Percentiles rank a stretch among this genome's conserved stretches.
These are phyloP conservation scores for Drechslera avenae DNA, from an alignment of 2,329 filamentous ascomycete genomes.

Conservation along the genomic window DNA sequence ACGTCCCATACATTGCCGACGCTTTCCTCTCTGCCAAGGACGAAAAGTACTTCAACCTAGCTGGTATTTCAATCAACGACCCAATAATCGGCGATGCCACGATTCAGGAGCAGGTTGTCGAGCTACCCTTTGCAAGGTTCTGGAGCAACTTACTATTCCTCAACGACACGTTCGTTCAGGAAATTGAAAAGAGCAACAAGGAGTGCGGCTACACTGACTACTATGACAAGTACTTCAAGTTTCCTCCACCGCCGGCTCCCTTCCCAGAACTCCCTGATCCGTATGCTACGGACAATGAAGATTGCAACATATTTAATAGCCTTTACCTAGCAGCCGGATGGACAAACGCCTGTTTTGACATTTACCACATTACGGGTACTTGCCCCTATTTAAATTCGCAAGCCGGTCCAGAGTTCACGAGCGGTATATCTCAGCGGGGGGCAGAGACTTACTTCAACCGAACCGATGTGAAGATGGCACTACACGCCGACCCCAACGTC, in stretches of 20 bases:
- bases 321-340: too few species aligned
- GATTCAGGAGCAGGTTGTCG: constrained; percentile 45
- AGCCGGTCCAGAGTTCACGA: constrained; percentile 47
- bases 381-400: constrained; percentile 52
- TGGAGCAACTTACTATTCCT: constrained; percentile 51
- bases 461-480: constrained; percentile 56
- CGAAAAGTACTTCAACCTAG: constrained; percentile 57
- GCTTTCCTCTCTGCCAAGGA: constrained; percentile 60
- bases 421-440: constrained; percentile 45
- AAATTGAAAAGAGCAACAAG: constrained; percentile 41
- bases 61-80: constrained; percentile 57
- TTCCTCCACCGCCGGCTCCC: constrained; percentile 45
- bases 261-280: constrained; percentile 41
- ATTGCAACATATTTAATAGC: too few species aligned
- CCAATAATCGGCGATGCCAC: constrained; percentile 52
- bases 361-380: constrained; percentile 54
- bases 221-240: constrained; percentile 45
- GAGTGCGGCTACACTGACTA: constrained; percentile 33
- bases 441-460: constrained; percentile 58
- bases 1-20: constrained; percentile 63
- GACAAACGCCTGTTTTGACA: constrained; percentile 58
- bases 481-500: constrained; percentile 54
- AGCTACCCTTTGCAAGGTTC: constrained; percentile 46
- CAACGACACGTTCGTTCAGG: constrained; percentile 50
- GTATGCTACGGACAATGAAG: constrained; percentile 27